phyloP scores from a whole-genome alignment of 345 rosid species.

The Cardamine chenopodiifolia region DNA sequence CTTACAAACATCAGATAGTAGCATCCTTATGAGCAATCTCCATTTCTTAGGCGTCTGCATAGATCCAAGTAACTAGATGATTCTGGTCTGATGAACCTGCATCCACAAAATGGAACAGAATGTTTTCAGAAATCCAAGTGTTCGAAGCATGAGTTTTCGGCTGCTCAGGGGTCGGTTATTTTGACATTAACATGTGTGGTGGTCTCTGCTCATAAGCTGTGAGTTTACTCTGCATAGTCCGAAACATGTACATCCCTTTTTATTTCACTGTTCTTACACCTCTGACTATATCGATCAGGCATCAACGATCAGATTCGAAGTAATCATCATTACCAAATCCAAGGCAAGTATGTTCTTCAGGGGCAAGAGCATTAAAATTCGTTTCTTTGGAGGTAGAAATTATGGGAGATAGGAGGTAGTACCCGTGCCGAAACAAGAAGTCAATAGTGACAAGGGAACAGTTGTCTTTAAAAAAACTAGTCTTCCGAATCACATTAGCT shows the following conservation, averaged over 20 bases:
- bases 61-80: conserved; percentile 70
- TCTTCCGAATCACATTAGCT: conserved; percentile 66
- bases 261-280: neutral
- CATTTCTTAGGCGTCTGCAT: conserved; percentile 56
- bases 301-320: conserved; percentile 1
- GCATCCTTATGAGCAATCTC: conserved; percentile 54
- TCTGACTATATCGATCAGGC: conserved; percentile 4
- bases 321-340: conserved; percentile 6
- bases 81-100: conserved; percentile 78
- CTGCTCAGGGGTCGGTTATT: neutral
- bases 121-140: neutral
- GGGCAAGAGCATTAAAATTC: neutral
- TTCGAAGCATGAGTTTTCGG: neutral
- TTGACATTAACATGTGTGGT: neutral
- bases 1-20: conserved; percentile 12
- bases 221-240: neutral
- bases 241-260: neutral
- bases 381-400: neutral
- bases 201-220: conserved; percentile 14
- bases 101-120: neutral
- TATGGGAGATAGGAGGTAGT: conserved; percentile 34
- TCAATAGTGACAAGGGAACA: conserved; percentile 83
- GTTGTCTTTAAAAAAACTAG: conserved; percentile 76
- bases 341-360: neutral
- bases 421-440: conserved; percentile 94